Percentiles rank a stretch among this genome's conserved stretches.
phyloP scores from a whole-genome alignment of 768 basidiomycete genomes.

The Pholiota molesta region DNA sequence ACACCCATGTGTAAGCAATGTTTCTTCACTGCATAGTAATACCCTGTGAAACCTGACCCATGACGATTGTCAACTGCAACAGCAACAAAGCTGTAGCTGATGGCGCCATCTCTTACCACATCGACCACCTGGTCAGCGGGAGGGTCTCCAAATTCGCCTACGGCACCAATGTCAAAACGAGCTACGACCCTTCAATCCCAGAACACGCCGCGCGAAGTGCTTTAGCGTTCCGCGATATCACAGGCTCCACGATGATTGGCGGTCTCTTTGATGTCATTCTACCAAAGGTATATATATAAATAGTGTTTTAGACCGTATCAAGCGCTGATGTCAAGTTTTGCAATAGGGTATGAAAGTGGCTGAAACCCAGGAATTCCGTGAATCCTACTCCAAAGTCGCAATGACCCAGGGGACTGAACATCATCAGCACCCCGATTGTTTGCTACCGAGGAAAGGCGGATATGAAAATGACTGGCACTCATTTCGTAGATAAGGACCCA shows the following conservation, averaged over 20 bases:
- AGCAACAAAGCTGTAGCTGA: conserved; percentile 31
- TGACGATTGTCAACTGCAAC: background rate
- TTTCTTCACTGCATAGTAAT: background rate
- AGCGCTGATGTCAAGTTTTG: background rate
- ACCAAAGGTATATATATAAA: too few relatives aligned
- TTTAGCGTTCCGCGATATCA: conserved; percentile 28
- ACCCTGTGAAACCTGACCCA: background rate
- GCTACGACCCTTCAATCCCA: conserved; percentile 31
- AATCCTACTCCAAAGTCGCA: conserved; percentile 30
- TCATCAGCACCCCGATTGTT: conserved; percentile 18
- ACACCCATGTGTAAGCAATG: conserved; percentile 48
- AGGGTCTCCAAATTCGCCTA: conserved; percentile 25
- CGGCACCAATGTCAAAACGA: conserved; percentile 26
- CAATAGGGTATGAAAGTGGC: conserved; percentile 40
- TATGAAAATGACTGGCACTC: background rate
- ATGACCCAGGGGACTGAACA: conserved; percentile 6
- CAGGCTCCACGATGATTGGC: conserved; percentile 34
- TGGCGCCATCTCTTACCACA: conserved; percentile 26
- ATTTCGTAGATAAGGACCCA: conserved; percentile 11
- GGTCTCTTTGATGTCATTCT: conserved; percentile 41
- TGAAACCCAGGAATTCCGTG: conserved; percentile 43
- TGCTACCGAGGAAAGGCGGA: conserved; percentile 24
- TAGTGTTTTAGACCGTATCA: too few relatives aligned
- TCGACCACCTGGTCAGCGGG: conserved; percentile 25
- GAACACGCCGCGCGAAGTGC: conserved; percentile 40